These are phyloP conservation scores for Lanmaoa pseudosensibilis DNA, from an alignment of 768 basidiomycete genomes.

Conservation along the genomic window DNA sequence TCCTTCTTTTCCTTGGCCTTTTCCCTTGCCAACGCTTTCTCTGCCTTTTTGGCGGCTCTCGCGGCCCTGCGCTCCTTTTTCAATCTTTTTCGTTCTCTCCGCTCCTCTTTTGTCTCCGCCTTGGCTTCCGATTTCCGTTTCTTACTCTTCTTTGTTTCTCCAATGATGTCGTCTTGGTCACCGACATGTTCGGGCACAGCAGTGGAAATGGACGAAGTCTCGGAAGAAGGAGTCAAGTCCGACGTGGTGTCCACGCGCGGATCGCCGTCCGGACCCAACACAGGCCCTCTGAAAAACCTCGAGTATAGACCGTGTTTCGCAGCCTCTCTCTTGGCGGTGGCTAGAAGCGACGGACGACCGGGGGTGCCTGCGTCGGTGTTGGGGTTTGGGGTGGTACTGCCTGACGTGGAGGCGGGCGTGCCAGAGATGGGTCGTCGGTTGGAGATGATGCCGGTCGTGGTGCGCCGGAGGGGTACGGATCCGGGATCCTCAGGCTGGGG, in stretches of 20 bases:
- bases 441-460: slow-evolving; percentile 74
- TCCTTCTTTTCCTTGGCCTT: not conserved
- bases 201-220: not conserved
- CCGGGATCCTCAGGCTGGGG: slow-evolving; percentile 21
- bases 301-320: slow-evolving; percentile 77
- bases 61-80: slow-evolving; percentile 25
- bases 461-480: slow-evolving; percentile 47
- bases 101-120: slow-evolving; percentile 18
- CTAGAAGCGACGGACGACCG: slow-evolving; percentile 50
- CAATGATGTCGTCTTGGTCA: not conserved
- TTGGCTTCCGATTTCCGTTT: slow-evolving; percentile 12
- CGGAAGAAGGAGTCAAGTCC: not conserved
- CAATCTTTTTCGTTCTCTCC: slow-evolving; percentile 23
- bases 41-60: slow-evolving; percentile 14
- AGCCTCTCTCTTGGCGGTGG: slow-evolving; percentile 72
- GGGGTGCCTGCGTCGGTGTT: not conserved
- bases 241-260: not conserved
- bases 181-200: not conserved
- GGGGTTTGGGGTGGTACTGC: slow-evolving; percentile 41
- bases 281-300: slow-evolving; percentile 76
- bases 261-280: slow-evolving; percentile 50
- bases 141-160: not conserved
- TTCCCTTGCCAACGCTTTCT: slow-evolving; percentile 1
- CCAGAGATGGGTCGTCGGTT: slow-evolving; percentile 60
- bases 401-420: slow-evolving; percentile 48